Percentiles rank a stretch among this genome's conserved stretches.
phyloP scores from a whole-genome alignment of 1,284 basidiomycete genomes.

The Ceratobasidium sp. region DNA sequence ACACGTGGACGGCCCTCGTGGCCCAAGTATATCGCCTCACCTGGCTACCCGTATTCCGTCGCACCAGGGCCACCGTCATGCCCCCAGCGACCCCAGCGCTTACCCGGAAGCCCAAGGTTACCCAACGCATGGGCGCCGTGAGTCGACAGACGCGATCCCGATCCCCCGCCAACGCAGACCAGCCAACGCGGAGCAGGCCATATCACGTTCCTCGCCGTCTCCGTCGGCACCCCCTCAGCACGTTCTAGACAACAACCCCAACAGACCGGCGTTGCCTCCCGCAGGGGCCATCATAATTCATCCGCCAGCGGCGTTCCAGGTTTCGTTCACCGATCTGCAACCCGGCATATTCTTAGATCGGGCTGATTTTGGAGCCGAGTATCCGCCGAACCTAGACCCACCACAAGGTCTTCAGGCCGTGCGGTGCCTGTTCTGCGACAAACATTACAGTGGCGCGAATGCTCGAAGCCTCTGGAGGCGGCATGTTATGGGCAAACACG shows the following conservation, averaged over 20 bases:
- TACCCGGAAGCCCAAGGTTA: conserved; percentile 2
- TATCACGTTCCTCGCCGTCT: conserved; percentile 29
- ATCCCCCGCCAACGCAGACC: conserved; percentile 36
- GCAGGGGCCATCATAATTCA: conserved; percentile 40
- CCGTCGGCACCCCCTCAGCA: conserved; percentile 33
- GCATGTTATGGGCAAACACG: conserved; percentile 45
- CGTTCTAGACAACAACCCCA: conserved; percentile 15
- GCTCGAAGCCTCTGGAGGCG: conserved; percentile 45
- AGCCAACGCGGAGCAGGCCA: conserved; percentile 31
- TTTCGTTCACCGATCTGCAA: conserved; percentile 43
- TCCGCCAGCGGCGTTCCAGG: conserved; percentile 33
- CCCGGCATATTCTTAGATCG: conserved; percentile 43
- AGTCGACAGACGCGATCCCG: conserved; percentile 21
- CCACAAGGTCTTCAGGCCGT: conserved; percentile 43
- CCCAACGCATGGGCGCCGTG: conserved; percentile 21
- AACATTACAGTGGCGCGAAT: conserved; percentile 45
- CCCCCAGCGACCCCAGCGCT: conserved; percentile 28
- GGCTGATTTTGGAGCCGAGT: conserved; percentile 43
- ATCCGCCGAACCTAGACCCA: conserved; percentile 45
- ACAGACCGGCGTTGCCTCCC: conserved; percentile 34
- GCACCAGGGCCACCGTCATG: conserved; percentile 37
- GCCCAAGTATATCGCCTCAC: conserved; percentile 32
- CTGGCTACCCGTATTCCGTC: conserved; percentile 34
- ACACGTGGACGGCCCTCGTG: conserved; percentile 37
- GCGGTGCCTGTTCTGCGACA: conserved; percentile 45